phyloP scores from a whole-genome alignment of 2,329 filamentous ascomycete genomes.

The Trichoderma endophyticum region DNA sequence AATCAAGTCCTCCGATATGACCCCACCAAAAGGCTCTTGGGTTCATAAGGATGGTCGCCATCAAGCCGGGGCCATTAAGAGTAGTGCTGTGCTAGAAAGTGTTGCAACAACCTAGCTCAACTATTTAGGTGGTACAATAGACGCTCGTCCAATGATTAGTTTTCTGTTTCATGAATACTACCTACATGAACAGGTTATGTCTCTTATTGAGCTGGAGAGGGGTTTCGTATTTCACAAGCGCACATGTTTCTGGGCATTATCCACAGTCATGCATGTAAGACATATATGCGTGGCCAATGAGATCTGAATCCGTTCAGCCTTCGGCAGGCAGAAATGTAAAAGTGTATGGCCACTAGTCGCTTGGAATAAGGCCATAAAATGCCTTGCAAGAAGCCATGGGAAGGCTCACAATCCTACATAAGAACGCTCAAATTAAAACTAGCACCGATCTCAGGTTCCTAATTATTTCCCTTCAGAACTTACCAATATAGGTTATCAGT shows the following conservation, averaged over 20 bases:
- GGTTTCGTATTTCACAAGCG: not conserved
- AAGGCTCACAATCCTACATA: not conserved
- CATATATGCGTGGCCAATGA: not conserved
- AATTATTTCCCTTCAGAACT: not conserved
- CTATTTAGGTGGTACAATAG: not conserved
- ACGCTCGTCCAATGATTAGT: not conserved
- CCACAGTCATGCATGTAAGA: not conserved
- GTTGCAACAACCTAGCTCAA: not conserved
- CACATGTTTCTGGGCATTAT: not conserved
- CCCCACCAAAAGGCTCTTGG: not conserved
- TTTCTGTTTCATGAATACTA: not conserved
- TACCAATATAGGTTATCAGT: not conserved
- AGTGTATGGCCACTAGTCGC: not conserved
- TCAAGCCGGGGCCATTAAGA: not conserved
- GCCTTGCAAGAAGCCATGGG: not conserved
- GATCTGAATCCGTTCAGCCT: not conserved
- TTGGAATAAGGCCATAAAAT: not conserved
- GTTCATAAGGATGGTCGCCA: not conserved
- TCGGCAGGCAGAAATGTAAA: not conserved
- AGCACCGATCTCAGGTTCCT: not conserved
- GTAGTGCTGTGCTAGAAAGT: not conserved
- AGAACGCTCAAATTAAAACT: not conserved
- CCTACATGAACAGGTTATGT: not conserved
- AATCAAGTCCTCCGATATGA: not conserved
- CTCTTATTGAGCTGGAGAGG: not conserved